These are phyloP conservation scores for Aspergillus heteromorphus DNA, from an alignment of 495 filamentous ascomycete species.

Conservation along the genomic window DNA sequence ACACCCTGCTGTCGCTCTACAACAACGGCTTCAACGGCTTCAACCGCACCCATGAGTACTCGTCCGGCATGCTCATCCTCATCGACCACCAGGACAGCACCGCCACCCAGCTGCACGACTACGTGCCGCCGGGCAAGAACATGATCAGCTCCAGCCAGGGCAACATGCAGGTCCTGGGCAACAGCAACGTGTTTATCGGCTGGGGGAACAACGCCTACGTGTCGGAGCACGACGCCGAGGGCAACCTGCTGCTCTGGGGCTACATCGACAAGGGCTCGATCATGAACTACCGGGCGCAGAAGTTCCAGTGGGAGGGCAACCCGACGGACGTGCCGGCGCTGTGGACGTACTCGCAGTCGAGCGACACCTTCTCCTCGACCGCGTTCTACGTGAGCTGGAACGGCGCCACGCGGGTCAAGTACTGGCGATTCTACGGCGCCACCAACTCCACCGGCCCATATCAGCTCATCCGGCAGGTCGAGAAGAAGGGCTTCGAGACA, in stretches of 20 bases:
- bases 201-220: conserved; percentile 56
- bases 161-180: conserved; percentile 52
- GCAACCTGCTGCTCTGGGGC: conserved; percentile 47
- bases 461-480: conserved; percentile 24
- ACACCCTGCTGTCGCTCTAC: conserved; percentile 48
- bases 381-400: conserved; percentile 47
- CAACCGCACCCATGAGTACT: conserved; percentile 43
- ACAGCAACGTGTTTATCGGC: conserved; percentile 52
- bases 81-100: conserved; percentile 50
- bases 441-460: conserved; percentile 29
- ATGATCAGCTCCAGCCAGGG: conserved; percentile 56
- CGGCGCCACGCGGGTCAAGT: conserved; percentile 39
- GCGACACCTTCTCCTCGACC: conserved; percentile 23
- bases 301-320: conserved; percentile 42
- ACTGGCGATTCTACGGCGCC: conserved; percentile 39
- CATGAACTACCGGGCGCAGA: conserved; percentile 44
- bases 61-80: conserved; percentile 53
- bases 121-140: conserved; percentile 33
- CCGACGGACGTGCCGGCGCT: conserved; percentile 40
- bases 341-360: conserved; percentile 36
- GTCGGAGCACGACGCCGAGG: conserved; percentile 53
- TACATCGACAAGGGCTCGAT: conserved; percentile 28
- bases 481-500: conserved; percentile 40
- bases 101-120: conserved; percentile 42
- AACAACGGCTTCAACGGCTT: conserved; percentile 51